phyloP scores from a whole-genome alignment of 2,329 filamentous ascomycete genomes.

The Phialophora expanda region DNA sequence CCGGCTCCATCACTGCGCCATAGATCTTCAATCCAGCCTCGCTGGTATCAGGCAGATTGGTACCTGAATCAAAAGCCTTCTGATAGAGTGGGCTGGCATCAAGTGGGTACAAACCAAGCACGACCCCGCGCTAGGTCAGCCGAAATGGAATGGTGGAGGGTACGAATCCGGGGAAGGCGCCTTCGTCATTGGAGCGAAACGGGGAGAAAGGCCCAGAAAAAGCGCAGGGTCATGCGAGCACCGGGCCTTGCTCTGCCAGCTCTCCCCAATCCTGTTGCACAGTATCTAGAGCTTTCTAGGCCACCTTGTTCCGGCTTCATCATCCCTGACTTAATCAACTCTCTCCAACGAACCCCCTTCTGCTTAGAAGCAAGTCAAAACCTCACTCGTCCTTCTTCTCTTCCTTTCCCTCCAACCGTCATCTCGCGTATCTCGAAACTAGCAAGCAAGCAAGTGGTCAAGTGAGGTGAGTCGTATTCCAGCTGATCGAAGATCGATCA shows the following conservation, averaged over 20 bases:
- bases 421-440: constrained; percentile 4
- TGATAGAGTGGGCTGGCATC: constrained; percentile 6
- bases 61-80: constrained; percentile 5
- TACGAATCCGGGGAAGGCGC: constrained; percentile 35
- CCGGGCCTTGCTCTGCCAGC: constrained; percentile 7
- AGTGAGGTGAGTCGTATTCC: constrained; percentile 28
- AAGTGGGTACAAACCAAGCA: constrained; percentile 10
- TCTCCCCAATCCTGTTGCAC: constrained; percentile 18
- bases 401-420: neutral
- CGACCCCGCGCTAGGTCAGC: constrained; percentile 32
- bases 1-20: neutral
- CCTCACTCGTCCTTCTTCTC: constrained; percentile 14
- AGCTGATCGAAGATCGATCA: constrained; percentile 18
- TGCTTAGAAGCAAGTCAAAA: constrained; percentile 28
- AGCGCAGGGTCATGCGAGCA: constrained; percentile 35
- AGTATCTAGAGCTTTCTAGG: constrained; percentile 23
- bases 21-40: neutral
- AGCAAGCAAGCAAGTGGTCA: constrained; percentile 15
- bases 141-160: constrained; percentile 11
- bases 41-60: neutral
- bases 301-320: constrained; percentile 11
- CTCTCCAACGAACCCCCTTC: constrained; percentile 12
- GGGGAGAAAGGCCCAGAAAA: constrained; percentile 30
- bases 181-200: constrained; percentile 28
- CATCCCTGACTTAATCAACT: constrained; percentile 15